Evolutionary conservation across 495 filamentous ascomycete genomes (phyloP).

Genomic region (Massariosphaeria phaeospora): DNA sequence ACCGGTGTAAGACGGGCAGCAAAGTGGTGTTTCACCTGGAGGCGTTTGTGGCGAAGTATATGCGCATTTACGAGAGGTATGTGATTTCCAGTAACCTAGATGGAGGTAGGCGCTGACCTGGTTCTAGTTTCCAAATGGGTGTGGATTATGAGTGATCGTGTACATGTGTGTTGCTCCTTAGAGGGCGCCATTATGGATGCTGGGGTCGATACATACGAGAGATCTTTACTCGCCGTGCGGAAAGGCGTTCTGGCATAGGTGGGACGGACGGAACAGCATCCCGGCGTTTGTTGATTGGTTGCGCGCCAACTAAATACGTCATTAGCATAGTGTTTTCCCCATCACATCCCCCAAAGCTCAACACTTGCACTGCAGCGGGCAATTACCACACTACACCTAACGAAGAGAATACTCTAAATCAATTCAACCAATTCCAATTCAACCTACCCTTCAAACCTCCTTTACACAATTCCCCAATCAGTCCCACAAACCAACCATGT

Average conservation of each 20-base stretch:
- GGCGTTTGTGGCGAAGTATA: constrained; percentile 97
- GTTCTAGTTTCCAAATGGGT: constrained; percentile 72
- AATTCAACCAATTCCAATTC: not conserved
- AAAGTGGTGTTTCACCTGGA: constrained; percentile 98
- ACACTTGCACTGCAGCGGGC: too few relatives aligned
- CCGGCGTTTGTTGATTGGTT: constrained; percentile 10
- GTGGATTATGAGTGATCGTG: constrained; percentile 58
- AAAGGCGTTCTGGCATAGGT: too few relatives aligned
- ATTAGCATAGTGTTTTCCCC: too few relatives aligned
- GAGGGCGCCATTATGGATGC: not conserved
- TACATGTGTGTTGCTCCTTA: not conserved
- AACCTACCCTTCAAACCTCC: not conserved
- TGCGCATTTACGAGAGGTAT: constrained; percentile 84
- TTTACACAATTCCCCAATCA: constrained; percentile 26
- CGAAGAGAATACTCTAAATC: not conserved
- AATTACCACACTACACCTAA: too few relatives aligned
- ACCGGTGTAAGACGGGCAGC: constrained; percentile 79
- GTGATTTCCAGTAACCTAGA: not conserved
- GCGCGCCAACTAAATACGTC: constrained; percentile 7
- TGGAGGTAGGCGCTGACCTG: constrained; percentile 7
- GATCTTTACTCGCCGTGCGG: too few relatives aligned
- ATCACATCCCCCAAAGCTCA: too few relatives aligned
- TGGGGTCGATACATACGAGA: too few relatives aligned
- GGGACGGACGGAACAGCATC: not conserved
- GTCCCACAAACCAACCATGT: constrained; percentile 29